Evolutionary conservation across 108 stramenopile species (phyloP).

Genomic region (Skeletonema costatum): DNA sequence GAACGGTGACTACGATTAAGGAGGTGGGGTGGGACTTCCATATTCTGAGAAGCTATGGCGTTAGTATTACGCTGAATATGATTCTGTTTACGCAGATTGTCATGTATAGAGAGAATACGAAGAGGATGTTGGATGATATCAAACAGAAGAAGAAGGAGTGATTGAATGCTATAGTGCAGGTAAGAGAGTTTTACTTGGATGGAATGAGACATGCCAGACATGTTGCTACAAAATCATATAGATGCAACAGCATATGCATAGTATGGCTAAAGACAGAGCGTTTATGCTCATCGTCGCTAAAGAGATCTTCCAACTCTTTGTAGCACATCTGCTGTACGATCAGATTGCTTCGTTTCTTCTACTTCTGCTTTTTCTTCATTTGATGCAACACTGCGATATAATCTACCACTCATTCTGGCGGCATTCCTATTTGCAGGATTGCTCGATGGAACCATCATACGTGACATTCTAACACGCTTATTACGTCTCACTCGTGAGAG

Average conservation of each 20-base stretch:
- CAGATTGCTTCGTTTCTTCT: not conserved
- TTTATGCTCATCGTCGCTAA: too few relatives aligned
- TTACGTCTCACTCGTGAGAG: conserved; percentile 32
- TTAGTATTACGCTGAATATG: conserved; percentile 55
- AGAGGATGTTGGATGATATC: conserved; percentile 38
- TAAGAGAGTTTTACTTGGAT: too few relatives aligned
- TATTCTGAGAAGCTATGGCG: conserved; percentile 56
- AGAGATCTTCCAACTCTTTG: conserved; percentile 1
- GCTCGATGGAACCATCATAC: not conserved
- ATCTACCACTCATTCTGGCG: not conserved
- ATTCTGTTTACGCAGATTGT: conserved; percentile 66
- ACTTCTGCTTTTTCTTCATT: not conserved
- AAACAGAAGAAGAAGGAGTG: conserved; percentile 54
- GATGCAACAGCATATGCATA: too few relatives aligned
- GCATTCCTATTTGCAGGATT: not conserved
- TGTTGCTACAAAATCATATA: too few relatives aligned
- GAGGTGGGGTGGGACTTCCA: conserved; percentile 79
- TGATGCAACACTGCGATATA: not conserved
- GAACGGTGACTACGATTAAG: conserved; percentile 76
- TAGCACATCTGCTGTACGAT: conserved; percentile 3
- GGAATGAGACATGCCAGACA: too few relatives aligned
- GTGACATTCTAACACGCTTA: conserved; percentile 26
- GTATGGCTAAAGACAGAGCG: too few relatives aligned
- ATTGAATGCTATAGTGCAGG: not conserved
- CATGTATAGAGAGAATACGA: conserved; percentile 65